Evolutionary conservation across 73 alveolate species (phyloP).

Genomic region (Tetrahymena thermophila): DNA sequence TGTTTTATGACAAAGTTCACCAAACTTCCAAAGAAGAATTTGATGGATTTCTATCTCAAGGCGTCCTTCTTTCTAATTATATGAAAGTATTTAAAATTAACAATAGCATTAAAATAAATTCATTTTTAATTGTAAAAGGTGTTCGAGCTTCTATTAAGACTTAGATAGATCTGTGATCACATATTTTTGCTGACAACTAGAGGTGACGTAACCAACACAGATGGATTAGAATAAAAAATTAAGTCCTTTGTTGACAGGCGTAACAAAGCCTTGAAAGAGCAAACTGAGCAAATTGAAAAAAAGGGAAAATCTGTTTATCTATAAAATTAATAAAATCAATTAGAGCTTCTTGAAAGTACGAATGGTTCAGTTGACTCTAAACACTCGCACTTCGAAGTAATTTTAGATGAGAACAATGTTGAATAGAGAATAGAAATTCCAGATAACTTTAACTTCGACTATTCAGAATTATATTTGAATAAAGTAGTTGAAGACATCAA

Average conservation of each 20-base stretch:
- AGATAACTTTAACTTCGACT: not conserved
- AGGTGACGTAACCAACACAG: constrained; percentile 32
- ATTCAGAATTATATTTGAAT: constrained; percentile 9
- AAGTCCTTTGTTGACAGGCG: constrained; percentile 7
- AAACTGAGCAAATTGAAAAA: constrained; percentile 1
- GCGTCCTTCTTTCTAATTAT: constrained; percentile 19
- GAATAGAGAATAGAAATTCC: not conserved
- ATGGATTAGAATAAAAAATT: constrained; percentile 20
- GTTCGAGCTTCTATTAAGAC: constrained; percentile 41
- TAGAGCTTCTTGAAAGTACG: not conserved
- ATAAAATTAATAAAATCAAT: not conserved
- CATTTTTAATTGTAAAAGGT: not conserved
- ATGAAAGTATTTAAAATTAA: not conserved
- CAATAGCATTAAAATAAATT: not conserved
- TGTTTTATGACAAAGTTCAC: constrained; percentile 27
- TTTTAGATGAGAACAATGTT: not conserved
- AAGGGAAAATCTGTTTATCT: not conserved
- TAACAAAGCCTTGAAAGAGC: not conserved
- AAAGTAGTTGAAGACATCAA: constrained; percentile 38
- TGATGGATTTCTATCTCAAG: constrained; percentile 12
- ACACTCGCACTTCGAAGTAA: not conserved
- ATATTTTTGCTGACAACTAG: constrained; percentile 35
- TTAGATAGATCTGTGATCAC: constrained; percentile 54
- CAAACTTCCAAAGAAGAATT: constrained; percentile 31
- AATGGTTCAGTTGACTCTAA: not conserved